These are phyloP conservation scores for Glaciozyma martinii DNA, from an alignment of 768 basidiomycete genomes.

Conservation along the genomic window DNA sequence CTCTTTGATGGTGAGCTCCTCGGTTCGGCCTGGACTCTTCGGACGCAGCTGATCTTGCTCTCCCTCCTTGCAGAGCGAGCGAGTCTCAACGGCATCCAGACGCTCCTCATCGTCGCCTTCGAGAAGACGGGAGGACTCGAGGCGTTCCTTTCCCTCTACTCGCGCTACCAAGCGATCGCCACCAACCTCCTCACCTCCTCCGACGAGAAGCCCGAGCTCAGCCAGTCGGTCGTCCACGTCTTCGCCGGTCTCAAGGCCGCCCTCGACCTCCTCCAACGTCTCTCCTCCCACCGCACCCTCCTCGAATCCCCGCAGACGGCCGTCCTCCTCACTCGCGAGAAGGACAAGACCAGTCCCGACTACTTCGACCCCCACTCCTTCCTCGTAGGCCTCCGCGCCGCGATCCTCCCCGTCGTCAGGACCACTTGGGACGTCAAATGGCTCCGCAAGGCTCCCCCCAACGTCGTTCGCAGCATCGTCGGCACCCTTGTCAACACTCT, in stretches of 20 bases:
- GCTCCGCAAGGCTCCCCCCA: conserved; percentile 62
- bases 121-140: conserved; percentile 63
- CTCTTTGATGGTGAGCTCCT: conserved; percentile 51
- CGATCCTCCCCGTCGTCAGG: conserved; percentile 57
- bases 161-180: conserved; percentile 51
- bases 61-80: conserved; percentile 55
- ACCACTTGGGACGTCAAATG: conserved; percentile 75
- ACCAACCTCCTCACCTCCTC: conserved; percentile 47
- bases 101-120: conserved; percentile 68
- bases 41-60: neutral
- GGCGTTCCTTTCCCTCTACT: conserved; percentile 54
- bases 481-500: conserved; percentile 70
- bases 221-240: conserved; percentile 52
- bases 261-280: conserved; percentile 62
- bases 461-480: conserved; percentile 65
- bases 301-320: conserved; percentile 78
- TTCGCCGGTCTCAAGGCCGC: conserved; percentile 68
- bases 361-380: conserved; percentile 83
- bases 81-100: conserved; percentile 64
- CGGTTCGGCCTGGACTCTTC: neutral
- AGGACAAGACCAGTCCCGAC: conserved; percentile 48
- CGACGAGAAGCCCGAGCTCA: conserved; percentile 51
- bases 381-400: conserved; percentile 66
- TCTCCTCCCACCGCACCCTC: conserved; percentile 69
- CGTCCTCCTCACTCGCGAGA: conserved; percentile 61